Percentiles rank a stretch among this genome's conserved stretches.
Evolutionary conservation across 768 basidiomycete genomes (phyloP).

Genomic region (Mycena leptocephala): DNA sequence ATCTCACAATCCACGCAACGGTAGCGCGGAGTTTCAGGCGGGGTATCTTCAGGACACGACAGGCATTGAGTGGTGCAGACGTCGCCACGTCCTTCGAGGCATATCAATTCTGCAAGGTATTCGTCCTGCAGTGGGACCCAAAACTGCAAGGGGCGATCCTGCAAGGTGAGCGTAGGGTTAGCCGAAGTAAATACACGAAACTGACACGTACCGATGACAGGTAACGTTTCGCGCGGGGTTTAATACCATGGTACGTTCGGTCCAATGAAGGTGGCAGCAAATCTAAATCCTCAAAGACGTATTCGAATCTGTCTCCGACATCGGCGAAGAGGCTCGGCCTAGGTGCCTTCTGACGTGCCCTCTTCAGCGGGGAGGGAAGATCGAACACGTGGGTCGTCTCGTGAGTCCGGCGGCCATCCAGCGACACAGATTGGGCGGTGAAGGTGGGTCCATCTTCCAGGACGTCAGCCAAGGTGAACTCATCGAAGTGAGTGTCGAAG

Average conservation of each 20-base stretch:
- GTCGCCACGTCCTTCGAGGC: not conserved
- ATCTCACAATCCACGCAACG: not conserved
- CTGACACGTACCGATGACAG: not conserved
- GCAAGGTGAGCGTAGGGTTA: too few relatives aligned
- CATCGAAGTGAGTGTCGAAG: not conserved
- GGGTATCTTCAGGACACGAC: not conserved
- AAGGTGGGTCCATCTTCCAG: not conserved
- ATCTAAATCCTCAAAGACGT: not conserved
- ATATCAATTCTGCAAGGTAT: not conserved
- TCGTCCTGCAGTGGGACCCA: not conserved
- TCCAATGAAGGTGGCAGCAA: not conserved
- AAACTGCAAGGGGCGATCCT: not conserved
- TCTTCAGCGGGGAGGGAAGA: not conserved
- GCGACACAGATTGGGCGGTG: not conserved
- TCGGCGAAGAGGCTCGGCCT: not conserved
- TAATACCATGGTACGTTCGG: not conserved
- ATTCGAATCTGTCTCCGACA: not conserved
- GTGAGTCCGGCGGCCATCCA: not conserved
- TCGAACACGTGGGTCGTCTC: not conserved
- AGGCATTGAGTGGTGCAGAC: not conserved
- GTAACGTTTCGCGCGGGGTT: not conserved
- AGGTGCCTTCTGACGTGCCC: not conserved
- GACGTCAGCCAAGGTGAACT: not conserved
- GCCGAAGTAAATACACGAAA: too few relatives aligned
- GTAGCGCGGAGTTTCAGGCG: not conserved